Base-by-base conservation (phyloP, 202 grass and related monocot species). In the Eragrostis tef region DNA sequence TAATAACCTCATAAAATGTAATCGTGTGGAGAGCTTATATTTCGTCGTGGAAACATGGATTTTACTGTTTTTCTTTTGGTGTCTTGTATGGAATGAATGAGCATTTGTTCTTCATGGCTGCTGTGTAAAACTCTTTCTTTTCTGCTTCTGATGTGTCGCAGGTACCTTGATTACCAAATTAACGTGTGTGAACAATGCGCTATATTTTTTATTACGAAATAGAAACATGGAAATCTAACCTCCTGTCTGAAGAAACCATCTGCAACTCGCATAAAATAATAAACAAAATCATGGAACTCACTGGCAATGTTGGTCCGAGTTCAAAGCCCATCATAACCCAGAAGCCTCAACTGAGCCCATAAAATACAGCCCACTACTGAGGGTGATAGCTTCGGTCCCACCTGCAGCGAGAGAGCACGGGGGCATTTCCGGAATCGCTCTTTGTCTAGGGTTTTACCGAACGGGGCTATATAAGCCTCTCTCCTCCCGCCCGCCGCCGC, bases 381-480 rank as follows among this genome's bases (percentile, higher is more conserved):
- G 15, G 4, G 24, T 29, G 34, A 24, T 24, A 1, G 12, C 61
- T 9, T 3, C 45, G 7, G 66, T 8, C 73, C 79, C 73, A 83
- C 45, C 36, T 58, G 13, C 73, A 73, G 85, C 14, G 58, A 66
- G 14, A 0, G 67, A 73, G 7, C 1, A 6, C 17, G 34, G 49
- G 61, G 80, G 86, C 67, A 78, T 74, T 74, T 59, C 16, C 16
- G 49, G 79, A 57, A 77, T 45, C n/a, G 4, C 20, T 12, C 26
- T 46, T 25, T 9, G 36, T 19, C 60, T 88, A 88, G 86, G 86
- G 75, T 84, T 88, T 81, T 36, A 62, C 9, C 8, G 11, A 51
- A 17, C 16, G 3, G 42, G 6, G 42, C 39, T 83, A 88, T 83
- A 87, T 83, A 73, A 4, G 0, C 26, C 9, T 51, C 60, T 11